Conservation (phyloP, 2,329 filamentous ascomycete species). For the Xylaria sp. region DNA sequence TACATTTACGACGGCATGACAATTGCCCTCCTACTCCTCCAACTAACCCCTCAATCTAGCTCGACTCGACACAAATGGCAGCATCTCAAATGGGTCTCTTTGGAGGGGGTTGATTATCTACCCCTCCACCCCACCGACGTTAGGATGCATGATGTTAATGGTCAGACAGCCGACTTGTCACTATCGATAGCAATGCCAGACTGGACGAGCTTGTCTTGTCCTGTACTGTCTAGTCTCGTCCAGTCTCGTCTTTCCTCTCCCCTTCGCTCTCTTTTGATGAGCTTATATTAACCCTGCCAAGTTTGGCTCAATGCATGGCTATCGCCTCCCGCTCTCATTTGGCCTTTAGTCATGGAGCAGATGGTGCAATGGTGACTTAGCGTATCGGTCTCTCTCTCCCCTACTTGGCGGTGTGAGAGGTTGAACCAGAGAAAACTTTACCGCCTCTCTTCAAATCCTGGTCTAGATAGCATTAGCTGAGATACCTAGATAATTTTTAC, state of each 20-base stretch:
- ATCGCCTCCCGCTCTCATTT: too few species aligned
- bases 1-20: neutral
- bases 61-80: conserved; percentile 9
- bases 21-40: conserved; percentile 11
- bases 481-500: neutral
- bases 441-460: conserved; percentile 1
- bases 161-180: conserved; percentile 5
- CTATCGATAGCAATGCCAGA: conserved; percentile 20
- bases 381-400: neutral
- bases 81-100: conserved; percentile 6
- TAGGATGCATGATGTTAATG: conserved; percentile 11
- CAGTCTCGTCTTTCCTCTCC: neutral
- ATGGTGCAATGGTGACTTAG: too few species aligned
- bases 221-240: neutral
- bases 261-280: neutral
- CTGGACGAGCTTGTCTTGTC: too few species aligned
- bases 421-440: neutral
- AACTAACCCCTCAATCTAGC: conserved; percentile 6
- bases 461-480: neutral
- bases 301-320: neutral
- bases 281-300: neutral
- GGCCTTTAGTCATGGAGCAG: too few species aligned
- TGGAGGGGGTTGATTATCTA: conserved; percentile 1
- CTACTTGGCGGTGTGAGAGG: conserved; percentile 1
- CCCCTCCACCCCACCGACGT: conserved; percentile 36